These are phyloP conservation scores for Fusarium abutilonis DNA, from an alignment of 2,329 filamentous ascomycete species.

Conservation along the genomic window DNA sequence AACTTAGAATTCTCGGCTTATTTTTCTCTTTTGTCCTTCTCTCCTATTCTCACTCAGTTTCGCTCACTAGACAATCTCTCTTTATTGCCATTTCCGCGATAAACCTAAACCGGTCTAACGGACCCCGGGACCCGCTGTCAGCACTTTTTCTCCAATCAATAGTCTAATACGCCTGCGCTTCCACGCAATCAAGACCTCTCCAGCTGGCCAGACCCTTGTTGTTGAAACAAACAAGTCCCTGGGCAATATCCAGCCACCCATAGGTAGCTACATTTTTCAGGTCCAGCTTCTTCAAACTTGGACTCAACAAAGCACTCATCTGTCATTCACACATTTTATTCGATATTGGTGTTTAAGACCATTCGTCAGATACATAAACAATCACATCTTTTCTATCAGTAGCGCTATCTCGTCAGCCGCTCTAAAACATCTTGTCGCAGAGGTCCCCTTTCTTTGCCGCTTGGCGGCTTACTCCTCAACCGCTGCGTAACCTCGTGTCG, in stretches of 20 bases:
- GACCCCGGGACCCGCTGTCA: constrained; percentile 26
- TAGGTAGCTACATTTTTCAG: constrained; percentile 18
- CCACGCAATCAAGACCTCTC: constrained; percentile 37
- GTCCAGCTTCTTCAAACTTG: constrained; percentile 13
- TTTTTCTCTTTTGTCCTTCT: constrained; percentile 1
- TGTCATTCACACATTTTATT: neutral
- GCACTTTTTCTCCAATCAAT: constrained; percentile 33
- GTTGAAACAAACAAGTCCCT: constrained; percentile 3
- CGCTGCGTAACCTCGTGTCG: constrained; percentile 18
- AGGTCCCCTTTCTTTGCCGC: constrained; percentile 40
- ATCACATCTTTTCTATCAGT: constrained; percentile 10
- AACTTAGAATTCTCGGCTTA: neutral
- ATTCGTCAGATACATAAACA: neutral
- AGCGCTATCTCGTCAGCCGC: constrained; percentile 7
- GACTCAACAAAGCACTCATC: constrained; percentile 2
- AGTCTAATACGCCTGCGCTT: constrained; percentile 16
- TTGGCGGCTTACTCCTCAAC: constrained; percentile 26
- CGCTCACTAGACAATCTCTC: constrained; percentile 14
- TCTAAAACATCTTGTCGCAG: constrained; percentile 30
- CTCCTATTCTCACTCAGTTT: constrained; percentile 13
- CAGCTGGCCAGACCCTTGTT: constrained; percentile 24
- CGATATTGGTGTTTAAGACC: constrained; percentile 3
- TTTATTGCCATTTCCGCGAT: constrained; percentile 17
- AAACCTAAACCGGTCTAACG: constrained; percentile 10
- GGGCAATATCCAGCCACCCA: constrained; percentile 35